Percentiles rank a stretch among this genome's conserved stretches.
Evolutionary conservation across 2,329 filamentous ascomycete genomes (phyloP).

Genomic region (Elsinoe fawcettii): DNA sequence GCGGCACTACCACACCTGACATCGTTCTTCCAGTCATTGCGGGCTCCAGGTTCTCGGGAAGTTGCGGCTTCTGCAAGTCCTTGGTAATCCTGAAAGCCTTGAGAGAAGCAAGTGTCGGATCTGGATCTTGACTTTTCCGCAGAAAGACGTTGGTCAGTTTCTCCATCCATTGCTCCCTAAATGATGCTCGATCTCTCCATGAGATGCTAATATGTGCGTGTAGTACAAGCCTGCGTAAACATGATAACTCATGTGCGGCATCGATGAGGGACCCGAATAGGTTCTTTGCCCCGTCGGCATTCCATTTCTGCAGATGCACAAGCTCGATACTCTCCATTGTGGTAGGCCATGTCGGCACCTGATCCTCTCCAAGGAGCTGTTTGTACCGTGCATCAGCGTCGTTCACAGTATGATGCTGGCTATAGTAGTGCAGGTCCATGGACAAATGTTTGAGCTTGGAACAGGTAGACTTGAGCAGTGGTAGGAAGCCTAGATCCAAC

Average conservation of each 20-base stretch:
- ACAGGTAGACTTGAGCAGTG: slow-evolving; percentile 57
- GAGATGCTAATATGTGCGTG: slow-evolving; percentile 69
- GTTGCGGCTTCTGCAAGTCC: slow-evolving; percentile 19
- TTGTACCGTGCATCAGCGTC: slow-evolving; percentile 72
- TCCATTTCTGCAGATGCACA: slow-evolving; percentile 67
- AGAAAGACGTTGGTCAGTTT: slow-evolving; percentile 61
- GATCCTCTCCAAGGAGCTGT: slow-evolving; percentile 51
- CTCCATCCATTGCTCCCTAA: slow-evolving; percentile 70
- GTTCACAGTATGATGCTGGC: slow-evolving; percentile 56
- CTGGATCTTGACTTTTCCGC: slow-evolving; percentile 40
- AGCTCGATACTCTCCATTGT: slow-evolving; percentile 66
- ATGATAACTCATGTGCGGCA: slow-evolving; percentile 55
- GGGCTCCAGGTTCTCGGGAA: background rate
- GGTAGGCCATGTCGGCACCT: slow-evolving; percentile 71
- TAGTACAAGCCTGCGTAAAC: slow-evolving; percentile 63
- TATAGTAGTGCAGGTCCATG: slow-evolving; percentile 74
- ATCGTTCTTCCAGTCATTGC: background rate
- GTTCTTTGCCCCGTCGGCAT: slow-evolving; percentile 57
- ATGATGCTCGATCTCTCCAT: slow-evolving; percentile 74
- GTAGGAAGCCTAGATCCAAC: slow-evolving; percentile 67
- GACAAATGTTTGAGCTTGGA: slow-evolving; percentile 62
- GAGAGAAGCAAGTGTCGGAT: slow-evolving; percentile 35
- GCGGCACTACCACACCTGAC: background rate
- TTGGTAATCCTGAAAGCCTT: slow-evolving; percentile 38
- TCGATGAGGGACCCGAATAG: slow-evolving; percentile 75